Base-by-base conservation (phyloP, 371 early-diverging fungal genomes). In the Mucor piriformis region DNA sequence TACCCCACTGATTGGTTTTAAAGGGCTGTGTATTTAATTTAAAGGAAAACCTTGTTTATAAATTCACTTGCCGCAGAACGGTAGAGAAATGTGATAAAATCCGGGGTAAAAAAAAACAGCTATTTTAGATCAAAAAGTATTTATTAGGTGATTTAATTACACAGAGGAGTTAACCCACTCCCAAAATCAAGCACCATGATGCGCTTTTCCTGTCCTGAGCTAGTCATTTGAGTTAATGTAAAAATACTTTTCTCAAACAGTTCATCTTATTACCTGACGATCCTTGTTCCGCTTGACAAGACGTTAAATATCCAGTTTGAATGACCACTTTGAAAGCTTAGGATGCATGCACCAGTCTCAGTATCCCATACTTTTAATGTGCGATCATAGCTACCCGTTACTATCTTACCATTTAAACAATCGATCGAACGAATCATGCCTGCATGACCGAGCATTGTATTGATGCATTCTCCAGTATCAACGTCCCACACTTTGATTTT, bases 401-500 rank as follows among this genome's bases (percentile, higher is more conserved):
- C 67, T 33, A 75, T 49, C 29, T 77, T 76, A 25, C 81, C 81
- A 57, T 85, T 81, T 2, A 67, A 64, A 54, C 77, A 92, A 56
- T 92, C 91, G 24, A 99, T 77, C 2, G 97, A 98, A 20, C 96
- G 87, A 33, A 99, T 97, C 42, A 97, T 78, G 40, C 91, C 92
- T n/a, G 83, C 83, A 74, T 99, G 99, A 8, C 93, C 96, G 13
- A 74, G 70, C 48, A 97, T 79, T 3, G 90, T 90, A 40, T 73
- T 72, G 1, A 88, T 43, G 64, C 90, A 89, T 24, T 77, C 74
- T 6, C 96, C 97, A 4, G 93, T 89, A 7, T 87, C 75, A 1
- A 90, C 85, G 61, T 95, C 88, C 99, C 99, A 99, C 13, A 98
- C 72, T 60, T 88, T 86, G 56, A 99, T 92, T 25, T 94, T 88